A percentile compares a stretch with the other conserved stretches of the same genome.
These are phyloP conservation scores for Syzygium aqueum DNA, from an alignment of 345 rosid species.

Conservation along the genomic window DNA sequence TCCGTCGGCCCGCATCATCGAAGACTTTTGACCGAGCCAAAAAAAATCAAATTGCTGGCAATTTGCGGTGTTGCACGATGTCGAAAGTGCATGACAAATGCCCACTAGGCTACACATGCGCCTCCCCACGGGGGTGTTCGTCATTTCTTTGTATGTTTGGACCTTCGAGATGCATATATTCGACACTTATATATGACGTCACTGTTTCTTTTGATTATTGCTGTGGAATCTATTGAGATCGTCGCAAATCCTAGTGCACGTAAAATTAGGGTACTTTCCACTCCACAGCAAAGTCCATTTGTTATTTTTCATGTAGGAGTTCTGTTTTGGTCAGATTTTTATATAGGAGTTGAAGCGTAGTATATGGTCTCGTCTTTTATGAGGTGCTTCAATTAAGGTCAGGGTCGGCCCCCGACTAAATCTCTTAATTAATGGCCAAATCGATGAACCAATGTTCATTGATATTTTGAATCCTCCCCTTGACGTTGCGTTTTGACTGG, in stretches of 20 bases:
- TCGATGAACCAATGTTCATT: too few relatives aligned
- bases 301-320: too few relatives aligned
- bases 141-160: background rate
- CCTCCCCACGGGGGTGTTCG: background rate
- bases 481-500: too few relatives aligned
- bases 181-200: background rate
- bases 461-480: too few relatives aligned
- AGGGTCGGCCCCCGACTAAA: too few relatives aligned
- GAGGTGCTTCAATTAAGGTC: too few relatives aligned
- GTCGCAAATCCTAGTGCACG: background rate
- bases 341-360: background rate
- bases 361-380: too few relatives aligned
- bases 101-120: background rate
- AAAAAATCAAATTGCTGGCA: background rate
- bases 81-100: too few relatives aligned
- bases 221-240: background rate
- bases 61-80: too few relatives aligned
- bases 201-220: background rate
- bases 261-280: background rate
- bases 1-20: background rate
- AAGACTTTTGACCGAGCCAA: background rate
- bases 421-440: too few relatives aligned
- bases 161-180: background rate
- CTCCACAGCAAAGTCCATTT: too few relatives aligned
- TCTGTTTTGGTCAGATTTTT: background rate